Evolutionary conservation across 2,329 filamentous ascomycete genomes (phyloP).

Genomic region (Scorias spongiosa): DNA sequence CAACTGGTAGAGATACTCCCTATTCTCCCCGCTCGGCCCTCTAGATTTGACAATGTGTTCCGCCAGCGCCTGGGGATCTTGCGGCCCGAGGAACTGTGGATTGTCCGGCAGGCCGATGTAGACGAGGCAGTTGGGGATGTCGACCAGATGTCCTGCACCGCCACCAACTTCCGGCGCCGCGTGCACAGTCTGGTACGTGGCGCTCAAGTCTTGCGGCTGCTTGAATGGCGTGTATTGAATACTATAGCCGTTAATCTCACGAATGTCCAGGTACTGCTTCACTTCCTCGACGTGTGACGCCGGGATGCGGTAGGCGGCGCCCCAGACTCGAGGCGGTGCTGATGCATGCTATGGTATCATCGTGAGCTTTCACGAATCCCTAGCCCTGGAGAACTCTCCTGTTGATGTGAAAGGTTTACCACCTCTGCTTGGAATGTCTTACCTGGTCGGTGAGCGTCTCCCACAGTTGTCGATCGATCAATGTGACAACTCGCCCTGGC

Average conservation of each 20-base stretch:
- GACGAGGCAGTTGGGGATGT: slow-evolving; percentile 43
- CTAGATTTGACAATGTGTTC: slow-evolving; percentile 61
- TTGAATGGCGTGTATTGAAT: slow-evolving; percentile 77
- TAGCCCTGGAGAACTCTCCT: background rate
- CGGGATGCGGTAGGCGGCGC: slow-evolving; percentile 67
- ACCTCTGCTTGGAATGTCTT: slow-evolving; percentile 6
- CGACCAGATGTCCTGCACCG: slow-evolving; percentile 1
- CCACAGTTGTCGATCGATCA: slow-evolving; percentile 78
- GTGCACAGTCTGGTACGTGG: background rate
- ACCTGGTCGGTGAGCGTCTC: slow-evolving; percentile 54
- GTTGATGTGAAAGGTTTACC: background rate
- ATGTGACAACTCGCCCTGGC: slow-evolving; percentile 82
- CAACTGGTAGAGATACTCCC: slow-evolving; percentile 72
- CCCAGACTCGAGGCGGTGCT: slow-evolving; percentile 62
- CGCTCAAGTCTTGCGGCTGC: slow-evolving; percentile 1
- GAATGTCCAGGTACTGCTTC: slow-evolving; percentile 79
- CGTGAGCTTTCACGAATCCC: background rate
- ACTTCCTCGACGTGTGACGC: slow-evolving; percentile 64
- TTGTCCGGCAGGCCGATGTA: slow-evolving; percentile 94
- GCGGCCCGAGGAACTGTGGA: slow-evolving; percentile 75
- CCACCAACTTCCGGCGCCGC: background rate
- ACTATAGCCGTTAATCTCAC: slow-evolving; percentile 93
- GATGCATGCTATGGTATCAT: slow-evolving; percentile 34
- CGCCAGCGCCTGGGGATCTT: slow-evolving; percentile 63
- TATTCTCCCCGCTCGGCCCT: slow-evolving; percentile 79